These are phyloP conservation scores for Lentithecium fluviatile DNA, from an alignment of 495 filamentous ascomycete genomes.

Conservation along the genomic window DNA sequence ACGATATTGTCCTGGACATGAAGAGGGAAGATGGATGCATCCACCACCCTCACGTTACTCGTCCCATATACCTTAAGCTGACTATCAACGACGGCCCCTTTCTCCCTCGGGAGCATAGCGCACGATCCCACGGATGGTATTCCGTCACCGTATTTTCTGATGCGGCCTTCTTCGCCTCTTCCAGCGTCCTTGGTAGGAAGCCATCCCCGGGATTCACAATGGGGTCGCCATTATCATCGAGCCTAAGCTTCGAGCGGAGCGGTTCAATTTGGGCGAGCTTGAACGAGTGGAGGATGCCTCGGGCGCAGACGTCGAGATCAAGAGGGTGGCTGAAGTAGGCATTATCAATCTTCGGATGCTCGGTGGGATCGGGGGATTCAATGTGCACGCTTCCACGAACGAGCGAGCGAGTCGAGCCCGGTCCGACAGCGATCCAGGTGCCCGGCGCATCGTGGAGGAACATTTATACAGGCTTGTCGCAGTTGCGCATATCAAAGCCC, in stretches of 20 bases:
- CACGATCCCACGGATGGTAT: slow-evolving; percentile 33
- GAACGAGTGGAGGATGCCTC: slow-evolving; percentile 15
- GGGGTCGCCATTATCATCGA: slow-evolving; percentile 9
- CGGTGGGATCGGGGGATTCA: slow-evolving; percentile 21
- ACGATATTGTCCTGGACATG: slow-evolving; percentile 30
- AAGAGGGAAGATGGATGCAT: slow-evolving; percentile 28
- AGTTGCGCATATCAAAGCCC: slow-evolving; percentile 8
- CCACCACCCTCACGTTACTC: slow-evolving; percentile 31
- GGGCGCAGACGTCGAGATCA: slow-evolving; percentile 27
- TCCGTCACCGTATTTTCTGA: slow-evolving; percentile 23
- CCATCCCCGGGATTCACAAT: slow-evolving; percentile 1
- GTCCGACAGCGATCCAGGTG: slow-evolving; percentile 18
- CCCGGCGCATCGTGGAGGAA: slow-evolving; percentile 24
- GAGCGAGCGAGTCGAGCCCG: slow-evolving; percentile 20
- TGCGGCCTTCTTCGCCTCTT: slow-evolving; percentile 24
- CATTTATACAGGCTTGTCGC: neutral
- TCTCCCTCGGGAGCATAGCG: slow-evolving; percentile 26
- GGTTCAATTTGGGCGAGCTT: slow-evolving; percentile 16
- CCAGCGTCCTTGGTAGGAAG: slow-evolving; percentile 16
- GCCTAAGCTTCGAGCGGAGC: slow-evolving; percentile 13
- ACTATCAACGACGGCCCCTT: slow-evolving; percentile 31
- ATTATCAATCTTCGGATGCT: slow-evolving; percentile 25
- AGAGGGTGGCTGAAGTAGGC: slow-evolving; percentile 31
- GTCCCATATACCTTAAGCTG: slow-evolving; percentile 34
- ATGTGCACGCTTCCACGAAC: slow-evolving; percentile 31